A percentile compares a stretch with the other conserved stretches of the same genome.
phyloP scores from a whole-genome alignment of 352 stramenopile species.

The Pythium dissotocum region DNA sequence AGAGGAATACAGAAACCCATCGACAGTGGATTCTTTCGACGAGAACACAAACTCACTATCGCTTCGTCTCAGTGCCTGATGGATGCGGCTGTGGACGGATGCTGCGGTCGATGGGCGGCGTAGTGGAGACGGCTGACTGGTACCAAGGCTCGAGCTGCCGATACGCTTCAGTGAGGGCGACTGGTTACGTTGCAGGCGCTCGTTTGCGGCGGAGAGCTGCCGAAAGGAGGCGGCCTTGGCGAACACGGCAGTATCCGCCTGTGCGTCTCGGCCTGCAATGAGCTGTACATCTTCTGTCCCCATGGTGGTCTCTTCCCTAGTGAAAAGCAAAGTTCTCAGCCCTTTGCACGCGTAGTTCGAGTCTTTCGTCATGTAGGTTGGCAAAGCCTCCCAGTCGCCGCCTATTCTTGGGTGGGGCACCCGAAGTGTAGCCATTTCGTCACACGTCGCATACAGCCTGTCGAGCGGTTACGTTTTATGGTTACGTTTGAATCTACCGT shows the following conservation, averaged over 20 bases:
- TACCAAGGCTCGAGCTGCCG: background rate
- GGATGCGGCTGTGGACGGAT: constrained; percentile 55
- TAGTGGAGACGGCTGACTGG: background rate
- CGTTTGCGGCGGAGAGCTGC: constrained; percentile 1
- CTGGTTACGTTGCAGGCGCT: background rate
- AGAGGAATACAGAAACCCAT: constrained; percentile 58
- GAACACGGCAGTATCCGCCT: background rate
- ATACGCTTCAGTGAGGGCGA: constrained; percentile 13
- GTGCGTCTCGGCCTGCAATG: background rate
- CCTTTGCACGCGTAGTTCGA: background rate
- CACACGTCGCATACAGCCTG: constrained; percentile 11
- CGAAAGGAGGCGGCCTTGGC: background rate
- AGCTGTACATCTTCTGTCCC: background rate
- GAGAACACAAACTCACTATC: constrained; percentile 61
- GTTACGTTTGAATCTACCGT: constrained; percentile 8
- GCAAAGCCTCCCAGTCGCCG: background rate
- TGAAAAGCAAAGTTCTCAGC: background rate
- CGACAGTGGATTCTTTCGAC: constrained; percentile 43
- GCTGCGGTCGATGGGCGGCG: constrained; percentile 47
- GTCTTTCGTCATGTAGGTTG: background rate
- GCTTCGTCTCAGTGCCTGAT: constrained; percentile 53
- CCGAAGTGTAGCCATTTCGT: constrained; percentile 3
- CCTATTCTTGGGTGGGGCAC: constrained; percentile 10
- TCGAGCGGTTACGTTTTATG: background rate
- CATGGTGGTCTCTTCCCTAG: background rate